Evolutionary conservation across 139 green algal genomes (phyloP).

Genomic region (Eudorina sp.): DNA sequence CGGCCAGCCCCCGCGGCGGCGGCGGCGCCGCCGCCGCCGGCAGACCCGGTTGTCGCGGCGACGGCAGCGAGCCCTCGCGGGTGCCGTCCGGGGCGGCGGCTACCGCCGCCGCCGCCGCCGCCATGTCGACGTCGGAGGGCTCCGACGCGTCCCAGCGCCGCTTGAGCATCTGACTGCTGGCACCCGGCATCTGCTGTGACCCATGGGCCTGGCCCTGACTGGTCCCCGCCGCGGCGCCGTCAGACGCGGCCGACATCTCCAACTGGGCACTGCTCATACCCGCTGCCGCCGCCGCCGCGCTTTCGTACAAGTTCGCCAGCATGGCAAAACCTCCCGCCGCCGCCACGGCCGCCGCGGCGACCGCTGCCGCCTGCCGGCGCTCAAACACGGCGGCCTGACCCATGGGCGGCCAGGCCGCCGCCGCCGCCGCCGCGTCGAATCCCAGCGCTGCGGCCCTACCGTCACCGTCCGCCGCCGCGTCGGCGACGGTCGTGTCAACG

Average conservation of each 20-base stretch:
- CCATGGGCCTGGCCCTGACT: background rate
- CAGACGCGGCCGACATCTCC: slow-evolving; percentile 21
- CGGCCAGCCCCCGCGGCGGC: background rate
- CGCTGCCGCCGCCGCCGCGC: background rate
- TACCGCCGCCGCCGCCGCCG: background rate
- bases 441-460: background rate
- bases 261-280: slow-evolving; percentile 22
- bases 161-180: background rate
- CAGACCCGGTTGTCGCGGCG: background rate
- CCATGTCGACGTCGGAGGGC: background rate
- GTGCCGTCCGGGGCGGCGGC: background rate
- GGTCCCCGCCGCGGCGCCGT: background rate
- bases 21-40: background rate
- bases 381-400: background rate
- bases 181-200: background rate
- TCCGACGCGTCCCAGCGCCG: background rate
- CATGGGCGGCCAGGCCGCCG: background rate
- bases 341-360: background rate
- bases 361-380: background rate
- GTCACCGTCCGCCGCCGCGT: background rate
- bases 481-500: no score
- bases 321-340: background rate
- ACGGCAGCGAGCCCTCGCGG: background rate
- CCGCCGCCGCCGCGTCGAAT: background rate
- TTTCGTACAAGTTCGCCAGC: background rate